Percentiles rank a stretch among this genome's conserved stretches.
These are phyloP conservation scores for Biscogniauxia sp. DNA, from an alignment of 2,329 filamentous ascomycete genomes.

Conservation along the genomic window DNA sequence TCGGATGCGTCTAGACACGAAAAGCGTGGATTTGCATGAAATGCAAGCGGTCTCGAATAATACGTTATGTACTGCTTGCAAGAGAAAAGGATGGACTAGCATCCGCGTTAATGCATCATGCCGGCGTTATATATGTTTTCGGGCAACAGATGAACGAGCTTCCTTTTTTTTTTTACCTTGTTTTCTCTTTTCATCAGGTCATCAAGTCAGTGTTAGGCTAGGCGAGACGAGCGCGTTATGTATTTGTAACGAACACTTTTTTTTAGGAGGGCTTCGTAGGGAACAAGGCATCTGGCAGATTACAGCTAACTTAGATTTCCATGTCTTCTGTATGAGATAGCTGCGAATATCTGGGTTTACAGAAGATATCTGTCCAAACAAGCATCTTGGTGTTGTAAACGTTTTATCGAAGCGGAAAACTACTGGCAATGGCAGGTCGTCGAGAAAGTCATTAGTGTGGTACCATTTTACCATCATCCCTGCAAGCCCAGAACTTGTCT, in stretches of 20 bases:
- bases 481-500: conserved; percentile 11
- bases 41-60: not conserved
- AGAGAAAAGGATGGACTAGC: conserved; percentile 15
- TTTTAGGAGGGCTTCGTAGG: not conserved
- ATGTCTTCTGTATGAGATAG: not conserved
- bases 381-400: not conserved
- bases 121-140: conserved; percentile 18
- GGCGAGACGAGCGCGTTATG: not conserved
- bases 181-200: not conserved
- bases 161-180: not conserved
- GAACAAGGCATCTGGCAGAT: not conserved
- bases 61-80: not conserved
- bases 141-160: not conserved
- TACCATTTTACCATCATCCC: conserved; percentile 9
- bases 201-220: not conserved
- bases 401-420: conserved; percentile 10
- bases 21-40: conserved; percentile 3
- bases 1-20: conserved; percentile 1
- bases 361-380: not conserved
- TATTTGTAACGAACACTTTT: not conserved
- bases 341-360: not conserved
- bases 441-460: conserved; percentile 3
- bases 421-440: conserved; percentile 15
- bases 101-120: conserved; percentile 21
- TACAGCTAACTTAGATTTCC: not conserved